phyloP scores from a whole-genome alignment of 2,329 filamentous ascomycete genomes.

The Beauveria bassiana region DNA sequence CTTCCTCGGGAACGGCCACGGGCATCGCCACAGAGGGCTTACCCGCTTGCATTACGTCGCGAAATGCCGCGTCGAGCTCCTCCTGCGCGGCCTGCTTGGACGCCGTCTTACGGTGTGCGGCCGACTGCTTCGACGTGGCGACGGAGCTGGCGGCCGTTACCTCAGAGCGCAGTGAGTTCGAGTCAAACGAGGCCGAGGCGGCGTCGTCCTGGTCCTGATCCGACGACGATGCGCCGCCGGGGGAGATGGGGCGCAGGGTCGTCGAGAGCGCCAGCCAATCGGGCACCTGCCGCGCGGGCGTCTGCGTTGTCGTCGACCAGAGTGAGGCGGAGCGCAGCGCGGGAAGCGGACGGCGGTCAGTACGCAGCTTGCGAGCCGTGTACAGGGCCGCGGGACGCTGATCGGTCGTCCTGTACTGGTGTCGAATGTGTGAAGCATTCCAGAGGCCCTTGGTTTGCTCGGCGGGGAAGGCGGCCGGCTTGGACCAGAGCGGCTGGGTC shows the following conservation, averaged over 20 bases:
- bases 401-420: conserved; percentile 24
- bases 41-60: conserved; percentile 4
- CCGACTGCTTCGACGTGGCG: background rate
- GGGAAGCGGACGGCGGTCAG: conserved; percentile 21
- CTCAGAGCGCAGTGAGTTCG: conserved; percentile 7
- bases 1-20: background rate
- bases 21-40: background rate
- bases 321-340: conserved; percentile 26
- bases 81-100: conserved; percentile 8
- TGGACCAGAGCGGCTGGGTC: conserved; percentile 2
- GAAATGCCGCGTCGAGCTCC: conserved; percentile 1
- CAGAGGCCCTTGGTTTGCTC: conserved; percentile 17
- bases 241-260: background rate
- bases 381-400: conserved; percentile 26
- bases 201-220: background rate
- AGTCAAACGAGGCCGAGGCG: background rate
- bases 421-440: conserved; percentile 15
- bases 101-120: background rate
- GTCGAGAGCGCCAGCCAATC: conserved; percentile 15
- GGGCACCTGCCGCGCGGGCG: background rate
- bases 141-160: conserved; percentile 4
- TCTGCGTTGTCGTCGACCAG: conserved; percentile 20
- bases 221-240: background rate
- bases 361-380: conserved; percentile 27
- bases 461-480: background rate